These are phyloP conservation scores for Marsdenia floribunda DNA, from an alignment of 257 asterid genomes.

Conservation along the genomic window DNA sequence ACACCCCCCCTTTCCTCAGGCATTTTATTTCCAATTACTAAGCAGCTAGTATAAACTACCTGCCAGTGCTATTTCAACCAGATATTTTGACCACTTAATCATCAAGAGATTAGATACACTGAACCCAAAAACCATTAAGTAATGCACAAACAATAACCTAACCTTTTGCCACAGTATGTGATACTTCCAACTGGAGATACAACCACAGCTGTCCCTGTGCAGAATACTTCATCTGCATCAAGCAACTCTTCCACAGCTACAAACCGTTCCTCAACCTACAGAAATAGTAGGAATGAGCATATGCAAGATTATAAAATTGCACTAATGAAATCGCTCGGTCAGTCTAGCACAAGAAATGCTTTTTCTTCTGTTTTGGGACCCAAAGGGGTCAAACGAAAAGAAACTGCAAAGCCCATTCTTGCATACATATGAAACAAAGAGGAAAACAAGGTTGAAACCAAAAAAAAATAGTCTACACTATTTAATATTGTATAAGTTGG, in stretches of 20 bases:
- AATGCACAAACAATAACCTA: slow-evolving; percentile 32
- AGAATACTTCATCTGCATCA: slow-evolving; percentile 96
- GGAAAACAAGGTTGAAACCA: not conserved
- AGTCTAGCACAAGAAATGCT: not conserved
- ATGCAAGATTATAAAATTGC: not conserved
- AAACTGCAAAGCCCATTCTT: not conserved
- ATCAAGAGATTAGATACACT: not conserved
- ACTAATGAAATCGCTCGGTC: not conserved
- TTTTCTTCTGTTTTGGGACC: not conserved
- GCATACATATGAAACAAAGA: not conserved
- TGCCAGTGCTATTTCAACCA: not conserved
- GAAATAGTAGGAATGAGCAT: slow-evolving; percentile 13
- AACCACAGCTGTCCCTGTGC: slow-evolving; percentile 96
- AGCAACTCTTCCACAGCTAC: slow-evolving; percentile 87
- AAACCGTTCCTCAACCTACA: slow-evolving; percentile 73
- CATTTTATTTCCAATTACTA: not conserved
- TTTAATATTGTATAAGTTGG: not conserved
- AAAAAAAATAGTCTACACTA: not conserved
- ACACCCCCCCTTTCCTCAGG: not conserved
- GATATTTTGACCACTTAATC: not conserved
- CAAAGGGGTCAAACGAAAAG: not conserved
- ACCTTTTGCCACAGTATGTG: slow-evolving; percentile 69
- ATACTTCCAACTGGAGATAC: slow-evolving; percentile 94
- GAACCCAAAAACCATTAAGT: not conserved
- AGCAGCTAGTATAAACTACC: not conserved